phyloP scores from a whole-genome alignment of 2,329 filamentous ascomycete genomes.

The Cladosporium sphaerospermum region DNA sequence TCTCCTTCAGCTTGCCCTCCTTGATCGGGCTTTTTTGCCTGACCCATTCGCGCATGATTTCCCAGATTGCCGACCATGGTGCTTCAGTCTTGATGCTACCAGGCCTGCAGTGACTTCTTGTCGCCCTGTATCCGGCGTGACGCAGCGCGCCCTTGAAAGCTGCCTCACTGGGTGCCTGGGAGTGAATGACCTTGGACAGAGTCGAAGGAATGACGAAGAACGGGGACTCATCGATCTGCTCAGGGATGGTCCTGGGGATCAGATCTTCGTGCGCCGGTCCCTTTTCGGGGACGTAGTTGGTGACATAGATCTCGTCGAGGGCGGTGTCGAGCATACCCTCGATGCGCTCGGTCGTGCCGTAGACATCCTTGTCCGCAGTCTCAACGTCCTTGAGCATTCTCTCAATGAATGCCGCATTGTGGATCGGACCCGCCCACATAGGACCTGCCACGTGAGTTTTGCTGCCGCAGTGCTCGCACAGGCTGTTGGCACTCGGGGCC shows the following conservation, averaged over 20 bases:
- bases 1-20: conserved; percentile 60
- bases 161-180: conserved; percentile 70
- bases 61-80: conserved; percentile 84
- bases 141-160: conserved; percentile 74
- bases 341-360: conserved; percentile 73
- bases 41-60: conserved; percentile 87
- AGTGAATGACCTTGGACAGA: conserved; percentile 71
- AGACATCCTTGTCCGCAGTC: conserved; percentile 59
- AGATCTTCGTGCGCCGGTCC: conserved; percentile 9
- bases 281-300: conserved; percentile 13
- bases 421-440: conserved; percentile 89
- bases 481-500: conserved; percentile 59
- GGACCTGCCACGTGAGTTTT: conserved; percentile 86
- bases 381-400: conserved; percentile 69
- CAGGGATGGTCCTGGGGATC: conserved; percentile 50
- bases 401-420: conserved; percentile 76
- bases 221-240: conserved; percentile 64
- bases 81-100: conserved; percentile 93
- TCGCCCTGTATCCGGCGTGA: conserved; percentile 73
- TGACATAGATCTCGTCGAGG: conserved; percentile 59
- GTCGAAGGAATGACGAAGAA: conserved; percentile 80
- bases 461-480: conserved; percentile 76
- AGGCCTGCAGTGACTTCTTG: conserved; percentile 80
- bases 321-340: conserved; percentile 89
- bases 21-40: conserved; percentile 74